phyloP scores from a whole-genome alignment of 169 alveolate species.

The Plasmodium ovale region DNA sequence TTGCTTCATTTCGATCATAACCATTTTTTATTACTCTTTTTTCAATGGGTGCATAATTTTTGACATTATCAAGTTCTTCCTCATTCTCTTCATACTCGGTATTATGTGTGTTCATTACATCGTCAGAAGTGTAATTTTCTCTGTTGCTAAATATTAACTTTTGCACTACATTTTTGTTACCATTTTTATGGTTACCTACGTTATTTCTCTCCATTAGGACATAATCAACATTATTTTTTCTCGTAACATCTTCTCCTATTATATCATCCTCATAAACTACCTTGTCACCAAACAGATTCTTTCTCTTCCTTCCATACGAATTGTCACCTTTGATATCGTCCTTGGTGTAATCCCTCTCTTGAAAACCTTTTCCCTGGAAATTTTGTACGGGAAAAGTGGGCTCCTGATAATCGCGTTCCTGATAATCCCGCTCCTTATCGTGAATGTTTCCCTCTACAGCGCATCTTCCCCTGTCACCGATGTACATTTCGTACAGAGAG shows the following conservation, averaged over 20 bases:
- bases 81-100: constrained; percentile 19
- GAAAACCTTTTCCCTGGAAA: no score
- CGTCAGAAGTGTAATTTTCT: background rate
- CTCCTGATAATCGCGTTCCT: no score
- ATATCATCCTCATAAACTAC: background rate
- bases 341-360: background rate
- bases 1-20: background rate
- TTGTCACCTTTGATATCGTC: background rate
- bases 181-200: background rate
- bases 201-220: background rate
- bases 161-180: background rate
- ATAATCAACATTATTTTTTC: background rate
- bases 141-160: background rate
- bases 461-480: background rate
- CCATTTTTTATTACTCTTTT: background rate
- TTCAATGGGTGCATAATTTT: background rate
- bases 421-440: background rate
- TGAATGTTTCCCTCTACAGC: background rate
- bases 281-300: background rate
- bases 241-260: background rate
- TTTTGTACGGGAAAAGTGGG: no score
- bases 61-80: background rate
- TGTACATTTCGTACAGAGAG: constrained; percentile 13
- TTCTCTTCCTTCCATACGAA: background rate
- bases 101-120: background rate